Evolutionary conservation across 805 yeast genomes (phyloP).

Genomic region (Lipomyces lipofer): DNA sequence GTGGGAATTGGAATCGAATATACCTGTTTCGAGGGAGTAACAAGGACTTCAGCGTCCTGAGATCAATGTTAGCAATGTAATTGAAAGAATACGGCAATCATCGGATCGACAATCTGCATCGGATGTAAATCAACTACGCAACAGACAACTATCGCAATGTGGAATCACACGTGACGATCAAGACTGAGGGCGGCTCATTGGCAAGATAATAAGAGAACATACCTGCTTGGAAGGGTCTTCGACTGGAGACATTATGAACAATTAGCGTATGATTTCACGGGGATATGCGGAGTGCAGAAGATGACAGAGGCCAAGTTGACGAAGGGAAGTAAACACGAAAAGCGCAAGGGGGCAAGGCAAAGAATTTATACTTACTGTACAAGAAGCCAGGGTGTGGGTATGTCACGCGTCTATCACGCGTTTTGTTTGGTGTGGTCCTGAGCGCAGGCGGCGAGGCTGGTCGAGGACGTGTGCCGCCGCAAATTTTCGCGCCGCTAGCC

Average conservation of each 20-base stretch:
- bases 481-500: constrained; percentile 14
- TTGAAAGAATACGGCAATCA: too few species aligned
- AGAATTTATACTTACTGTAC: not conserved
- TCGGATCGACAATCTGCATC: not conserved
- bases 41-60: too few species aligned
- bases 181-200: too few species aligned
- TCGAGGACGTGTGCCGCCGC: not conserved
- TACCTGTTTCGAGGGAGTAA: too few species aligned
- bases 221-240: constrained; percentile 31
- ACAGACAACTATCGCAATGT: too few species aligned
- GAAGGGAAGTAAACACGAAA: not conserved
- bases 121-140: not conserved
- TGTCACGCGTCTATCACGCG: not conserved
- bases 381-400: constrained; percentile 2
- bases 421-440: not conserved
- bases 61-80: too few species aligned
- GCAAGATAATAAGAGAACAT: not conserved
- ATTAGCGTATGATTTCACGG: not conserved
- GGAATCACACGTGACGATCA: too few species aligned
- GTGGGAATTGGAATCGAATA: too few species aligned
- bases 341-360: not conserved
- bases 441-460: not conserved
- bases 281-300: not conserved
- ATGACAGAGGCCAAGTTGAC: not conserved
- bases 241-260: constrained; percentile 16